These are phyloP conservation scores for Fragaria iinumae DNA, from an alignment of 306 rosid species.

Conservation along the genomic window DNA sequence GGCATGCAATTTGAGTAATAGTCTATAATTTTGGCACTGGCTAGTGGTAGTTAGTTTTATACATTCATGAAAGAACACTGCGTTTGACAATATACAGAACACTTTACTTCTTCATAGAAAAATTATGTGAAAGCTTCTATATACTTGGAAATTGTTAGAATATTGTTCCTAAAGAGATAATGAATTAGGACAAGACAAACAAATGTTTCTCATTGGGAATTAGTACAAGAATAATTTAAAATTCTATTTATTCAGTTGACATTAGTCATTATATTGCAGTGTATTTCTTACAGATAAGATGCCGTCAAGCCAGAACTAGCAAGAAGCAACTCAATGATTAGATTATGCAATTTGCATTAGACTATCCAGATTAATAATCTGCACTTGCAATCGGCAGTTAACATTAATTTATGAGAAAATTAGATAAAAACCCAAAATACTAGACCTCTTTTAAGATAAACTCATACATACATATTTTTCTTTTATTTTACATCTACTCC, in stretches of 20 bases:
- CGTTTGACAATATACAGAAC: not conserved
- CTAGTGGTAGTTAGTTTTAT: not conserved
- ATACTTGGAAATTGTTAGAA: not conserved
- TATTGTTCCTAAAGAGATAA: not conserved
- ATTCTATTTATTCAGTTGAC: not conserved
- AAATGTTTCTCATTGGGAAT: not conserved
- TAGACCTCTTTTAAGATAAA: too few species aligned
- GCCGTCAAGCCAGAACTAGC: not conserved
- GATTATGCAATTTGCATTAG: not conserved
- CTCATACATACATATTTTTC: too few species aligned
- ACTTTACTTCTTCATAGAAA: not conserved
- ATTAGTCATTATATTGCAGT: not conserved
- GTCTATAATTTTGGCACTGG: not conserved
- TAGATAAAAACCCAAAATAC: too few species aligned
- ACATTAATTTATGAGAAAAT: too few species aligned
- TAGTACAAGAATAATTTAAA: not conserved
- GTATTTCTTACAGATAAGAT: not conserved
- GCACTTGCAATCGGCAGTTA: not conserved
- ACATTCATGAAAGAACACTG: not conserved
- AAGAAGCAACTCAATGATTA: not conserved
- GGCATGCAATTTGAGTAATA: not conserved
- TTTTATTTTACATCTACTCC: too few species aligned
- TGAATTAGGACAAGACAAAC: not conserved
- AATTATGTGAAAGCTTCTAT: not conserved
- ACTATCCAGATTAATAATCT: not conserved